Evolutionary conservation across 2,329 filamentous ascomycete genomes (phyloP), one percentile per base, ranked within the genome.

Genomic region (Diaporthe ampelina): DNA sequence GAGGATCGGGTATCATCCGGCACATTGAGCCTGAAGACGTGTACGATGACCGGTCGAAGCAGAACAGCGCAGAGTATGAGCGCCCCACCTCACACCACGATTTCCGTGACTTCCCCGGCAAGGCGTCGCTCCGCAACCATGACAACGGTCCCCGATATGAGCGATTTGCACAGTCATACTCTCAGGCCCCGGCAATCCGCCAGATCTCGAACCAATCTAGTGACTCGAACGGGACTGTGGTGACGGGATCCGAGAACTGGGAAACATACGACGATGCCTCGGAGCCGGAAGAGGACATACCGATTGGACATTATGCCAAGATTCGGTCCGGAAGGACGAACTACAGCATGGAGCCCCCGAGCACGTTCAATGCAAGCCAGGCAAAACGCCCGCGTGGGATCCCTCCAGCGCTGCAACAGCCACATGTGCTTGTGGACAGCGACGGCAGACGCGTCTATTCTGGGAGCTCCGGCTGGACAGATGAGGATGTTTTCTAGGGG

Each of bases 221-320:
- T 48, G 74, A 72, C 57, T 76, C 74, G n/a, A 76, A 72, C 19
- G 73, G 57, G n/a, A 94, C 93, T 1, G 88, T 88, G 29, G 88
- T 94, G 35, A 95, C 94, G 7, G 94, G 94, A 1, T 97, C 94
- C 4, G 96, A 98, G 84, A 98, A 98, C 82, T 98, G 96, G 96
- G 96, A 98, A 84, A 98, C 95, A 13, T 98, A 97, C 79, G 95
- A 97, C 78, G 94, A 97, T 81, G 91, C 89, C 77, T 95, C 93
- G 76, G 93, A 95, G 79, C 91, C 92, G 0, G 94, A 95, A 79
- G 88, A 89, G 32, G 95, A 98, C 81, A 54, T 72, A 17, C 90
- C 90, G 0, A 94, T 97, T 75, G 88, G 91, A 13, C 97, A 97
- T 83, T 94, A 94, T 80, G 93, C 94, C 77, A 95, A 94, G 83